phyloP scores from a whole-genome alignment of 106 monocot species.

The Dactylorhiza incarnata region DNA sequence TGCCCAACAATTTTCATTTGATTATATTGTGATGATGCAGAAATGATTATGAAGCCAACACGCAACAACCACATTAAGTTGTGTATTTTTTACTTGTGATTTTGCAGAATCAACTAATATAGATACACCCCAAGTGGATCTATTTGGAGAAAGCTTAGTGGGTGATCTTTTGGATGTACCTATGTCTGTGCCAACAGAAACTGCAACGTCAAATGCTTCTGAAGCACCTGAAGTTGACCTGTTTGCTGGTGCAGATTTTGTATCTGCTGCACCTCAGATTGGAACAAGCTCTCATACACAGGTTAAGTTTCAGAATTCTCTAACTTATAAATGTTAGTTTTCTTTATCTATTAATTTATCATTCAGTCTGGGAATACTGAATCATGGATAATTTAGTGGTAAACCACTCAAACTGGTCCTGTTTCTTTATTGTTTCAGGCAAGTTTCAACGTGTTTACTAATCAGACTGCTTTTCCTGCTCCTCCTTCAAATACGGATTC shows the following conservation, averaged over 20 bases:
- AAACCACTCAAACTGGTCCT: neutral
- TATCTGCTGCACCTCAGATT: slow-evolving; percentile 34
- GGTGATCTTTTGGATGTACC: slow-evolving; percentile 63
- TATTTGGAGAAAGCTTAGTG: slow-evolving; percentile 62
- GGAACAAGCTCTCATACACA: slow-evolving; percentile 29
- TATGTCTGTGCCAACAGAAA: slow-evolving; percentile 22
- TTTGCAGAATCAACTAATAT: slow-evolving; percentile 32
- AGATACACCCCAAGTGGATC: slow-evolving; percentile 40
- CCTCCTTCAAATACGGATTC: slow-evolving; percentile 28
- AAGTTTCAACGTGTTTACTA: slow-evolving; percentile 52
- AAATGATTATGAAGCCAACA: neutral
- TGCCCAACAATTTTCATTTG: neutral
- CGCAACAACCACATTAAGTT: neutral
- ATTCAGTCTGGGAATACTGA: neutral
- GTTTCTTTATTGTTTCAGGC: slow-evolving; percentile 30
- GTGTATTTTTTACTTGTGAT: neutral
- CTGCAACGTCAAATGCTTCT: slow-evolving; percentile 9
- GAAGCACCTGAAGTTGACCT: slow-evolving; percentile 52
- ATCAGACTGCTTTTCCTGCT: slow-evolving; percentile 37
- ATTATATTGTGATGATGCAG: neutral
- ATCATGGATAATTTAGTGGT: neutral
- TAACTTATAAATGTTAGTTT: neutral
- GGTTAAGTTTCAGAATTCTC: slow-evolving; percentile 29
- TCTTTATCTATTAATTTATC: neutral
- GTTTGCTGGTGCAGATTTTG: slow-evolving; percentile 70